These are phyloP conservation scores for Calvatia gigantea DNA, from an alignment of 768 basidiomycete genomes.

Conservation along the genomic window DNA sequence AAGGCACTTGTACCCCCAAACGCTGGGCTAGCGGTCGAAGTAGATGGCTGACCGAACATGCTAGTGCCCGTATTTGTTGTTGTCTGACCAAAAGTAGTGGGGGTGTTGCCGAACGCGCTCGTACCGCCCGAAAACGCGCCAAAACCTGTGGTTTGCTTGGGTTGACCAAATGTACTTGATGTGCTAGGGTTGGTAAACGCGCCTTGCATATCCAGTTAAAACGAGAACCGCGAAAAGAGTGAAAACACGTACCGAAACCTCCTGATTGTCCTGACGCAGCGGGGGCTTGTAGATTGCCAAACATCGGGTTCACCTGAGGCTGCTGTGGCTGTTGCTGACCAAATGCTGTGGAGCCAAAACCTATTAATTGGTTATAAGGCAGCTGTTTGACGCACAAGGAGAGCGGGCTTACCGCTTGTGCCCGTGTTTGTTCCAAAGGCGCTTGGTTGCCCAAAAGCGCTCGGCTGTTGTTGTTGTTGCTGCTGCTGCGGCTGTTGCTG, in stretches of 20 bases:
- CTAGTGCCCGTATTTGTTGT: conserved; percentile 5
- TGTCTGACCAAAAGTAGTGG: conserved; percentile 56
- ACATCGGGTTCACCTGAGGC: conserved; percentile 75
- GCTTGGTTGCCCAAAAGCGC: conserved; percentile 69
- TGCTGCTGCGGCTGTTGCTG: conserved; percentile 60
- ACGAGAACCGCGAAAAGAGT: conserved; percentile 12
- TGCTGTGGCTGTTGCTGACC: conserved; percentile 58
- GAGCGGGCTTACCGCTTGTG: conserved; percentile 34
- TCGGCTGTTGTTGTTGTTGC: conserved; percentile 48
- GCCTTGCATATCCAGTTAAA: conserved; percentile 28
- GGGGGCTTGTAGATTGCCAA: conserved; percentile 53
- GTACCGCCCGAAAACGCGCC: conserved; percentile 69
- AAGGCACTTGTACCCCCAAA: conserved; percentile 41
- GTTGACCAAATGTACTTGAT: conserved; percentile 43
- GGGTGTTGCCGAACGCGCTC: conserved; percentile 32
- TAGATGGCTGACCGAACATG: conserved; percentile 20
- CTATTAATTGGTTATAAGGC: conserved; percentile 31
- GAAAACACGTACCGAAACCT: conserved; percentile 42
- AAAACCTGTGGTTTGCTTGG: conserved; percentile 72
- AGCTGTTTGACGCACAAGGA: conserved; percentile 19
- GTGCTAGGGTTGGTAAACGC: conserved; percentile 33
- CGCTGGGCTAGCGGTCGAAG: conserved; percentile 37
- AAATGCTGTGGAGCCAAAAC: conserved; percentile 58
- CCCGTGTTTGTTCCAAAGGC: conserved; percentile 50
- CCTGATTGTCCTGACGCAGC: conserved; percentile 26